phyloP scores from a whole-genome alignment of 352 stramenopile genomes.

The Globisporangium abappressorium region DNA sequence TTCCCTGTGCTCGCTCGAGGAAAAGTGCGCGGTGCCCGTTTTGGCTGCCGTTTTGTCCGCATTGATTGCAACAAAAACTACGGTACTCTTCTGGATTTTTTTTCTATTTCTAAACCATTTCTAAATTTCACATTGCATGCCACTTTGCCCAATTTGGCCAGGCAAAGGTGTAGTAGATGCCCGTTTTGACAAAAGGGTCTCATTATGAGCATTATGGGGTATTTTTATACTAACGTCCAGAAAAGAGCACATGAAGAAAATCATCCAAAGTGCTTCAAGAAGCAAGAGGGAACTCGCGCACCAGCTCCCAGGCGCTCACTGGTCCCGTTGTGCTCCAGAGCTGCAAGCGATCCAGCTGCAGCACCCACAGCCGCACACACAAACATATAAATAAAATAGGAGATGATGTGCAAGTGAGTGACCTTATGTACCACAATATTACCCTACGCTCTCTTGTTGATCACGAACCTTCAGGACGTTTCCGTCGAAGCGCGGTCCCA shows the following conservation, averaged over 20 bases:
- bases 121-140: too few species aligned
- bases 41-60: too few species aligned
- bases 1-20: too few species aligned
- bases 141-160: too few species aligned
- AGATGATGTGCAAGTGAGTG: background rate
- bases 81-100: too few species aligned
- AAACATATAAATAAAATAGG: background rate
- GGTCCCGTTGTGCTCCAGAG: conserved; percentile 47
- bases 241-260: background rate
- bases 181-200: too few species aligned
- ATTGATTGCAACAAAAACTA: too few species aligned
- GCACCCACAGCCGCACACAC: background rate
- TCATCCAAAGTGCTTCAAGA: background rate
- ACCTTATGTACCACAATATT: background rate
- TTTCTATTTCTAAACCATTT: too few species aligned
- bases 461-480: conserved; percentile 29
- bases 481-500: conserved; percentile 34
- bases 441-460: background rate
- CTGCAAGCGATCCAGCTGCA: conserved; percentile 41
- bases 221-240: background rate
- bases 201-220: too few species aligned
- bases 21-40: too few species aligned
- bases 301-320: conserved; percentile 40
- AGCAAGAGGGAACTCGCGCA: conserved; percentile 26
- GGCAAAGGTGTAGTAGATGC: too few species aligned